phyloP scores from a whole-genome alignment of 306 rosid species.

The Dryas alaskensis region DNA sequence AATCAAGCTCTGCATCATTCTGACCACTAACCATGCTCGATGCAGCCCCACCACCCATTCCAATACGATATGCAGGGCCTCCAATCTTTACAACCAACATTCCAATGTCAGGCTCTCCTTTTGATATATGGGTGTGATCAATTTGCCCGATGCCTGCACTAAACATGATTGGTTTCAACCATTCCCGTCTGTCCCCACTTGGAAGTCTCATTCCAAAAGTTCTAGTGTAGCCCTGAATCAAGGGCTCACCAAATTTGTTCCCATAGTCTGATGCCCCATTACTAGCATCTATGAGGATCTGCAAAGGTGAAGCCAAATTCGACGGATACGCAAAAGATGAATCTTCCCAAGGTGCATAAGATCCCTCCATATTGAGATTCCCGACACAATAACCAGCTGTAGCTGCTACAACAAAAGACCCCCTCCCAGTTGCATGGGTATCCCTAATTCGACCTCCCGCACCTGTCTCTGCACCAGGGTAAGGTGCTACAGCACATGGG shows the following conservation, averaged over 20 bases:
- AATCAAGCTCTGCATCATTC: conserved; percentile 89
- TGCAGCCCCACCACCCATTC: conserved; percentile 98
- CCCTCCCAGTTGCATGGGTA: conserved; percentile 95
- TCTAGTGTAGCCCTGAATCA: conserved; percentile 93
- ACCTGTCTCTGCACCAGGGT: conserved; percentile 96
- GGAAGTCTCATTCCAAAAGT: conserved; percentile 95
- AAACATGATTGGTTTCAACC: conserved; percentile 97
- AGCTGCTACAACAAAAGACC: conserved; percentile 84
- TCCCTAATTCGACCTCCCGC: conserved; percentile 95
- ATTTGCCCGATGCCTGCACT: conserved; percentile 93
- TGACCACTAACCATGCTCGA: conserved; percentile 99
- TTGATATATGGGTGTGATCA: conserved; percentile 71
- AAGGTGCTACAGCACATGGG: conserved; percentile 97
- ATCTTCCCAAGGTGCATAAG: conserved; percentile 92
- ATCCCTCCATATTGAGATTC: conserved; percentile 66
- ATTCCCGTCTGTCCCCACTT: conserved; percentile 87
- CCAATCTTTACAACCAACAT: conserved; percentile 94
- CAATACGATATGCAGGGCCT: conserved; percentile 94
- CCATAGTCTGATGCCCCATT: conserved; percentile 97
- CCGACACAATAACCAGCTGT: conserved; percentile 98
- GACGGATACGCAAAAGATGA: conserved; percentile 76
- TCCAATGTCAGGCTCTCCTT: conserved; percentile 82
- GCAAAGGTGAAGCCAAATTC: conserved; percentile 82
- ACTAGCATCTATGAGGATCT: conserved; percentile 79
- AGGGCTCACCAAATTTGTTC: conserved; percentile 96